phyloP scores from a whole-genome alignment of 352 stramenopile species.

The Pythium aphanidermatum region DNA sequence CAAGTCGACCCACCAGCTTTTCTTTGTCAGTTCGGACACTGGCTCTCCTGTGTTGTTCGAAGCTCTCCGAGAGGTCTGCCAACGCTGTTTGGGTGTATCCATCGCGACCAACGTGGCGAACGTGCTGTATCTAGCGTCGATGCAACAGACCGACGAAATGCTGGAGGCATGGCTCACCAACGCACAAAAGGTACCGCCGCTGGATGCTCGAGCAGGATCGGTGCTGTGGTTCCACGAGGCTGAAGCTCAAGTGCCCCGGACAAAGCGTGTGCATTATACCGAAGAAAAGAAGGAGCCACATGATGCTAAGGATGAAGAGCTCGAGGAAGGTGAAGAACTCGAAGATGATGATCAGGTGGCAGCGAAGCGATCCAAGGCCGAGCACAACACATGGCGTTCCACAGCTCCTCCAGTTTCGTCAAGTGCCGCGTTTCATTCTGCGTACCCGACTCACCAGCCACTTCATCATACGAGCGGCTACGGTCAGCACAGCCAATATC shows the following conservation, averaged over 20 bases:
- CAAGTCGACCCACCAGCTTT: conserved; percentile 26
- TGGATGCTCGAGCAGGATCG: conserved; percentile 25
- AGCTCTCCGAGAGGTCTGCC: conserved; percentile 49
- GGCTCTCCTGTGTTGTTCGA: conserved; percentile 26
- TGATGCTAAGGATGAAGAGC: conserved; percentile 9
- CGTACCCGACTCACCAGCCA: too few relatives aligned
- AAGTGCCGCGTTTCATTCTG: too few relatives aligned
- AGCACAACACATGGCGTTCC: conserved; percentile 15
- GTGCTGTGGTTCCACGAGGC: conserved; percentile 27
- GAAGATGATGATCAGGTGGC: conserved; percentile 16
- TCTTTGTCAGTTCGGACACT: conserved; percentile 12
- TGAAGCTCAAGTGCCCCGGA: not conserved
- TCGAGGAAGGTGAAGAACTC: conserved; percentile 46
- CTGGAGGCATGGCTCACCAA: conserved; percentile 56
- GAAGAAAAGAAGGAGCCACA: not conserved
- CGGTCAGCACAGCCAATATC: too few relatives aligned
- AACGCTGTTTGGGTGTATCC: conserved; percentile 40
- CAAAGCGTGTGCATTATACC: not conserved
- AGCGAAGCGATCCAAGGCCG: conserved; percentile 17
- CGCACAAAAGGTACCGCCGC: conserved; percentile 48
- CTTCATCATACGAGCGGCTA: not conserved
- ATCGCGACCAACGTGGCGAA: conserved; percentile 55
- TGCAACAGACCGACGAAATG: conserved; percentile 29
- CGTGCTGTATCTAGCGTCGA: conserved; percentile 61
- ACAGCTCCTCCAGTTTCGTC: too few relatives aligned